Evolutionary conservation across 2,329 filamentous ascomycete genomes (phyloP).

Genomic region (Exophiala bonariae): DNA sequence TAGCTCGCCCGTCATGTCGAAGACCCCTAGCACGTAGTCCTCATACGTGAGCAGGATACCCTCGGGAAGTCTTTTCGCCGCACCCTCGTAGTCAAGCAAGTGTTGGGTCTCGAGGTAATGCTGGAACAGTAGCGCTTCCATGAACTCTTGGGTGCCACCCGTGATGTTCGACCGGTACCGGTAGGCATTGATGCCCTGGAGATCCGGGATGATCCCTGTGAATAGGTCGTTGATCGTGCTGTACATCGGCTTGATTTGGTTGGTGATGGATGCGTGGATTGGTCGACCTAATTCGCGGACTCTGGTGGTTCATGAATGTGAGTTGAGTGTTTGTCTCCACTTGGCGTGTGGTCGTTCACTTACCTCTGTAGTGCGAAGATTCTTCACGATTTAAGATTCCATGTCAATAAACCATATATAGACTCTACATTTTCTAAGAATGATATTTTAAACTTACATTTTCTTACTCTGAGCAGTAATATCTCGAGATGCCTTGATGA

Average conservation of each 20-base stretch:
- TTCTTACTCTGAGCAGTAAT: constrained; percentile 96
- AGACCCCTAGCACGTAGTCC: constrained; percentile 88
- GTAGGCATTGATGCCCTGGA: constrained; percentile 75
- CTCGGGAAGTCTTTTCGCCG: constrained; percentile 44
- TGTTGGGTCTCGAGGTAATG: constrained; percentile 80
- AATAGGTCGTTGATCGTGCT: constrained; percentile 71
- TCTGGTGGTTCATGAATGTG: constrained; percentile 26
- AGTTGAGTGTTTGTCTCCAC: background rate
- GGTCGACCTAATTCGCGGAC: constrained; percentile 41
- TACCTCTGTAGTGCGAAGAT: constrained; percentile 85
- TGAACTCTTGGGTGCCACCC: constrained; percentile 83
- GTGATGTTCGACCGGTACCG: constrained; percentile 80
- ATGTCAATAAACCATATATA: too few relatives aligned
- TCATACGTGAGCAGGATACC: constrained; percentile 69
- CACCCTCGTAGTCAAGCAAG: constrained; percentile 68
- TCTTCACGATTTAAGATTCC: too few relatives aligned
- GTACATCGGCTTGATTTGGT: constrained; percentile 69
- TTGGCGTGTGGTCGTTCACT: constrained; percentile 6
- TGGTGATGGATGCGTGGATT: constrained; percentile 67
- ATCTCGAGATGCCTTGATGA: constrained; percentile 88
- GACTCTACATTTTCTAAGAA: too few relatives aligned
- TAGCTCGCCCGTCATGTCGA: constrained; percentile 91
- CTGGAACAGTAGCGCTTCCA: constrained; percentile 85
- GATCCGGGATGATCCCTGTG: constrained; percentile 65
- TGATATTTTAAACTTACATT: constrained; percentile 79